Base-by-base conservation (phyloP, 805 yeast genomes). In the Novakomyces olei region DNA sequence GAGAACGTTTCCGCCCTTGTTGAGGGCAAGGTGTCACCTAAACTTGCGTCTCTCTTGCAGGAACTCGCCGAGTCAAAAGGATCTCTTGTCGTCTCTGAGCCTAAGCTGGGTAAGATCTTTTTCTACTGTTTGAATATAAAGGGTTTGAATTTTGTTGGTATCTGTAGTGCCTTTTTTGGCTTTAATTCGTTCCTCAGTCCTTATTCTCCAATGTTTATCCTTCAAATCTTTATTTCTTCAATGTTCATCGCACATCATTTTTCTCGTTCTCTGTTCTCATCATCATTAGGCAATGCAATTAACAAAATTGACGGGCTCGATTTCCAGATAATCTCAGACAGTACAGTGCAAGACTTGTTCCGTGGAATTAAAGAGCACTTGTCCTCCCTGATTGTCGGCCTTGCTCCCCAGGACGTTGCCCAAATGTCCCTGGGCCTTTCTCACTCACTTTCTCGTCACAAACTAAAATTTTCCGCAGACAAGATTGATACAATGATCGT, bases 401-500 rank as follows among this genome's bases (percentile, higher is more conserved):
- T 88, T 54, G 69, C 72, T 30, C 93, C 79, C 49, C 55, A 67
- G 41, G 85, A 80, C 45, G 58, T 85, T 45, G 70, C 76, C 41
- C 88, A 88, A 50, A 88, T 85, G 98, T 77, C 96, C 8, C 69
- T 85, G 41, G 98, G 98, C 69, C 69, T 88, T 54, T 95, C 98
- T 33, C 98, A 88, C 60, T 85, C 96, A 32, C 74, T 88, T 47
- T 98, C 96, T 50, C 85, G 98, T 62, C 92, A 85, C 59, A 88
- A 88, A 63, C 72, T 88, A 54, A 88, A 88, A 60, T 88, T 88
- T 54, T 75, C 92, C 34, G 92, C 96, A 40, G 98, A 88, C 56
- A 88, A 88, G 61, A 98, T 88, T 37, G 98, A 88, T 60, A 85
- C 91, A 42, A 88, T 88, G 98, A 85, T 88, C 54, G 91, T 88